Evolutionary conservation across 495 filamentous ascomycete genomes (phyloP), one percentile per base, ranked within the genome.

Genomic region (Penicillium simplicissimum): DNA sequence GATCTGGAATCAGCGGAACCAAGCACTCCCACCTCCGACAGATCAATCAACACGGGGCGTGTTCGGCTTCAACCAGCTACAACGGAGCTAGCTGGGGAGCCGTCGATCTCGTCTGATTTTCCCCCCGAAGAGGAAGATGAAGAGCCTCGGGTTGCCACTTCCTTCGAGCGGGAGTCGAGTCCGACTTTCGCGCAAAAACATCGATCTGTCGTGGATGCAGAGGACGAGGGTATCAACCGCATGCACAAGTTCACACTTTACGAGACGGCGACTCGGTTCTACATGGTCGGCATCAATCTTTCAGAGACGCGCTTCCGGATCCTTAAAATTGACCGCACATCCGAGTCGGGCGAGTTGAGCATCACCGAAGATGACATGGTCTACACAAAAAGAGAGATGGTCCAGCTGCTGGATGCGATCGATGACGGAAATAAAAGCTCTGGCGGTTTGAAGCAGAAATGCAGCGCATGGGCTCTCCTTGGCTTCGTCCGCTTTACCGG

Each of bases 211-310:
- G 72, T 87, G 59, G 86, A 88, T 60, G 83, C 82, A 31, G 82
- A 86, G 21, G 87, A 89, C 60, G 88, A 89, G 42, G 83, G 87
- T 8, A 83, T 91, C 35, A 87, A 87, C 73, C 89, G 91, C 64
- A 96, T 98, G 90, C 92, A 97, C 80, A 93, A 92, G 67, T 97
- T 96, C 74, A 93, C 90, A 2, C 78, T 98, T 36, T 98, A 98
- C 73, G 93, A 98, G 78, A 98, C 95, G 2, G 87, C 90, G 2
- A 92, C 87, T 38, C 84, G 93, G 65, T 98, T 91, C 72, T 98
- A 97, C 73, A 87, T 98, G 65, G 91, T 98, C 34, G 95, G 96
- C 11, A 90, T 87, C 57, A 93, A 98, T 70, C 81, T 96, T 53
- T 84, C 88, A 68, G 96, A 98, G 74, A 88, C 84, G 36, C 87